Conservation (phyloP, 2,329 filamentous ascomycete genomes). For the Aspergillus novoparasiticus region DNA sequence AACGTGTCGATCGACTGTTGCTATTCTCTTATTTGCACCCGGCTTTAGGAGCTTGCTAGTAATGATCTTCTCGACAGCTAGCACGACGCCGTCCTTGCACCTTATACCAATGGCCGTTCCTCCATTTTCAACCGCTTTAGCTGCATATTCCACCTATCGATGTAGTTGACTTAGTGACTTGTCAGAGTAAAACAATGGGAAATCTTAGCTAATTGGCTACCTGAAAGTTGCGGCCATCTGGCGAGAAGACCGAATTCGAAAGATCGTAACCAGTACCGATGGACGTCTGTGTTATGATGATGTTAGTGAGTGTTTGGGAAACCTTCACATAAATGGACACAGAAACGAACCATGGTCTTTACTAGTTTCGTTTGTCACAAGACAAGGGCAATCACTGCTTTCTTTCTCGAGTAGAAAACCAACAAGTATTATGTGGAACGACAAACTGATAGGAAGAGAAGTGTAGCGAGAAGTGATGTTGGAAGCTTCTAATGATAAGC, state of each 20-base stretch:
- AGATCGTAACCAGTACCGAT: slow-evolving; percentile 99
- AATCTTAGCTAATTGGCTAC: slow-evolving; percentile 50
- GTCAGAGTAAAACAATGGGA: not conserved
- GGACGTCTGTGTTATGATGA: slow-evolving; percentile 70
- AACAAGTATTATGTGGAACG: not conserved
- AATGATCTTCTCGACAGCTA: slow-evolving; percentile 96
- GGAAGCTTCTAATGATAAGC: not conserved
- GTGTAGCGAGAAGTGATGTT: not conserved
- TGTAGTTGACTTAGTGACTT: slow-evolving; percentile 19
- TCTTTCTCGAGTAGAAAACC: not conserved
- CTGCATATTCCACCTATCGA: slow-evolving; percentile 80
- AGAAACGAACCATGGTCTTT: slow-evolving; percentile 26
- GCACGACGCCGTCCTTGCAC: slow-evolving; percentile 94
- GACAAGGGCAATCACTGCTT: not conserved
- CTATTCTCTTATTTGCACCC: slow-evolving; percentile 95
- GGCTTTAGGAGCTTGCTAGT: slow-evolving; percentile 93
- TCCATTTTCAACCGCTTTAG: slow-evolving; percentile 97
- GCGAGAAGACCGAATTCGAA: slow-evolving; percentile 98
- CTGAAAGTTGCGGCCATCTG: slow-evolving; percentile 98
- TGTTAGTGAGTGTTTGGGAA: slow-evolving; percentile 16
- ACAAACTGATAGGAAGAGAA: not conserved
- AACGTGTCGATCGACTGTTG: slow-evolving; percentile 88
- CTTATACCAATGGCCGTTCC: slow-evolving; percentile 94
- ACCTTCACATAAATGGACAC: slow-evolving; percentile 13
- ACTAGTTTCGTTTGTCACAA: not conserved